Evolutionary conservation across 495 filamentous ascomycete genomes (phyloP).

Genomic region (Pyrenula aspistea): DNA sequence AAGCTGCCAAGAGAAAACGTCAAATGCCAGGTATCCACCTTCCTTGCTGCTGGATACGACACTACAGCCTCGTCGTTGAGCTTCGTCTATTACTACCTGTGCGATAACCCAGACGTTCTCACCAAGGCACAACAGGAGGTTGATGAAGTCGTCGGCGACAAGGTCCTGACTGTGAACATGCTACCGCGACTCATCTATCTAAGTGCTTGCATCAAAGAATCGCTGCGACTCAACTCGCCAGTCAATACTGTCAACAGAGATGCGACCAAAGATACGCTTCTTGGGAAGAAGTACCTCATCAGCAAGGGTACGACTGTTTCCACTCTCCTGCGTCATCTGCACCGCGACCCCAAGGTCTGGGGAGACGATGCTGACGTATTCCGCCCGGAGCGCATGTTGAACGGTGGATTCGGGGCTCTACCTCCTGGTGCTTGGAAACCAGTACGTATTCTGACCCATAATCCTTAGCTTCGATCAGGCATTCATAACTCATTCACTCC

Average conservation of each 20-base stretch:
- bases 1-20: constrained; percentile 22
- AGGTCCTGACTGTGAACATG: constrained; percentile 1
- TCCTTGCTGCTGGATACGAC: constrained; percentile 1
- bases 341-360: constrained; percentile 18
- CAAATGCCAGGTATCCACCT: constrained; percentile 1
- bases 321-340: constrained; percentile 2
- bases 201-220: constrained; percentile 5
- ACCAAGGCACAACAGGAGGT: constrained; percentile 8
- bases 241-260: constrained; percentile 3
- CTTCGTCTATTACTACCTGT: constrained; percentile 9
- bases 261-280: not conserved
- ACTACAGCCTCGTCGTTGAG: constrained; percentile 1
- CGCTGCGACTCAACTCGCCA: constrained; percentile 7
- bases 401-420: constrained; percentile 45
- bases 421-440: constrained; percentile 42
- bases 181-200: constrained; percentile 5
- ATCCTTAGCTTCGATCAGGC: not conserved
- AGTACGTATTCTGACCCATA: constrained; percentile 9
- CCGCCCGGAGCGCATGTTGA: constrained; percentile 52
- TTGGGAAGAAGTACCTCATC: not conserved
- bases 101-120: constrained; percentile 6
- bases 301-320: not conserved
- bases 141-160: constrained; percentile 7
- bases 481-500: constrained; percentile 13
- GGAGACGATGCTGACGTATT: constrained; percentile 44